A percentile compares a stretch with the other conserved stretches of the same genome.
phyloP scores from a whole-genome alignment of 345 rosid species.

The Noccaea bulbosa region DNA sequence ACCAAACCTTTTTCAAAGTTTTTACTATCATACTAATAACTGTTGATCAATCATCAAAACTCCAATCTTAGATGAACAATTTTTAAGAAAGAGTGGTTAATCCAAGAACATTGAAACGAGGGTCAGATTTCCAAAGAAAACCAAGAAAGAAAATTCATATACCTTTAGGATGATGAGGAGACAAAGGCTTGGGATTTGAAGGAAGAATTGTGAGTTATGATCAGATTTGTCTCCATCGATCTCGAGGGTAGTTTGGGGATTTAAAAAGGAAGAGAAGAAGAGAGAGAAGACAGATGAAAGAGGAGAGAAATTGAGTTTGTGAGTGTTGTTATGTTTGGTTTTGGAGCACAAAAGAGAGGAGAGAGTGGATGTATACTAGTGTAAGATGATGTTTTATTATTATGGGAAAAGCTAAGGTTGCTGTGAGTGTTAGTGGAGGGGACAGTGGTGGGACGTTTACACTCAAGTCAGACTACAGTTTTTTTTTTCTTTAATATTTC shows the following conservation, averaged over 20 bases:
- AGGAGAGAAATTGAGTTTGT: slow-evolving; percentile 13
- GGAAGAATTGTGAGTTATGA: slow-evolving; percentile 29
- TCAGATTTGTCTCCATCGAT: slow-evolving; percentile 24
- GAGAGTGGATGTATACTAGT: slow-evolving; percentile 34
- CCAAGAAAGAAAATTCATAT: slow-evolving; percentile 5
- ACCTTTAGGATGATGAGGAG: slow-evolving; percentile 22
- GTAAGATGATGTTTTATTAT: slow-evolving; percentile 54
- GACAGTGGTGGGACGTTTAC: slow-evolving; percentile 64
- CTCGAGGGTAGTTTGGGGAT: background rate
- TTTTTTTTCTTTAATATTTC: background rate
- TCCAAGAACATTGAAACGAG: background rate
- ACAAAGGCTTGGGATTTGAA: slow-evolving; percentile 32
- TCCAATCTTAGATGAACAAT: slow-evolving; percentile 14
- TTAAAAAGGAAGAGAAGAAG: slow-evolving; percentile 15
- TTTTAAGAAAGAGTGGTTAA: background rate
- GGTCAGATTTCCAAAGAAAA: slow-evolving; percentile 13
- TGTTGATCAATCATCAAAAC: slow-evolving; percentile 30
- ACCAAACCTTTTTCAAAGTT: background rate
- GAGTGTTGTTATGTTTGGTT: slow-evolving; percentile 40
- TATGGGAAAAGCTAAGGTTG: slow-evolving; percentile 65
- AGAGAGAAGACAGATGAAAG: slow-evolving; percentile 2
- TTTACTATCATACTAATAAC: background rate
- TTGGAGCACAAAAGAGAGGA: slow-evolving; percentile 42
- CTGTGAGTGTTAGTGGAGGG: slow-evolving; percentile 50
- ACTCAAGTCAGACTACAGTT: slow-evolving; percentile 43